Evolutionary conservation across 2,329 filamentous ascomycete genomes (phyloP).

Genomic region (Fusarium begoniae): DNA sequence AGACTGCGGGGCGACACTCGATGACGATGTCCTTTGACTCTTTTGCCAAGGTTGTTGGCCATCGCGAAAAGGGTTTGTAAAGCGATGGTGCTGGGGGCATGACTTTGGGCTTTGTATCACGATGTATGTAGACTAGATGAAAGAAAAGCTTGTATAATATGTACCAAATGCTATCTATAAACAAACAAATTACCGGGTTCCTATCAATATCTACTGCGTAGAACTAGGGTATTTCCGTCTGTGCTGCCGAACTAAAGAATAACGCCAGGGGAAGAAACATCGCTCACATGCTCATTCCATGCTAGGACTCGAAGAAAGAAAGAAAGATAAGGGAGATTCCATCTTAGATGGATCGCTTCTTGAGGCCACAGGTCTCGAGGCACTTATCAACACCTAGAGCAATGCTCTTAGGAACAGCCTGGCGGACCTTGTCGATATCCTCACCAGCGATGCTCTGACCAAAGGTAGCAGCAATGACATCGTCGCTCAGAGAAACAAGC

Average conservation of each 20-base stretch:
- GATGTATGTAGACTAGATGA: conserved; percentile 14
- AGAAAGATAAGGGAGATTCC: not conserved
- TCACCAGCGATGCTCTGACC: conserved; percentile 57
- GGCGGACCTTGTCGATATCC: conserved; percentile 56
- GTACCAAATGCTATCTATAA: not conserved
- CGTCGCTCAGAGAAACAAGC: conserved; percentile 57
- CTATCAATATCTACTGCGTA: not conserved
- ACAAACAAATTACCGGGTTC: not conserved
- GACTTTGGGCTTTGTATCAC: not conserved
- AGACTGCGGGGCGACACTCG: conserved; percentile 82
- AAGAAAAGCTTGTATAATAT: not conserved
- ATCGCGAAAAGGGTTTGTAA: conserved; percentile 61
- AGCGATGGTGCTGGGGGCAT: not conserved
- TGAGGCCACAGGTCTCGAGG: conserved; percentile 46
- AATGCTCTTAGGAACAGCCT: conserved; percentile 55
- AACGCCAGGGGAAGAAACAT: conserved; percentile 13
- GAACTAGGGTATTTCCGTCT: conserved; percentile 10
- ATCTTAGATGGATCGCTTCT: conserved; percentile 52
- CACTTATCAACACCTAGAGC: conserved; percentile 64
- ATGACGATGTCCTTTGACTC: conserved; percentile 68
- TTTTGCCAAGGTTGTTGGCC: conserved; percentile 64
- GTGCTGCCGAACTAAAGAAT: not conserved
- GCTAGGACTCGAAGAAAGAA: not conserved
- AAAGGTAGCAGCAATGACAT: conserved; percentile 58
- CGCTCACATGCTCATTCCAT: not conserved